Evolutionary conservation across 495 filamentous ascomycete species (phyloP), one percentile per base, ranked within the genome.

Genomic region (Astrothelium subdiscretum): DNA sequence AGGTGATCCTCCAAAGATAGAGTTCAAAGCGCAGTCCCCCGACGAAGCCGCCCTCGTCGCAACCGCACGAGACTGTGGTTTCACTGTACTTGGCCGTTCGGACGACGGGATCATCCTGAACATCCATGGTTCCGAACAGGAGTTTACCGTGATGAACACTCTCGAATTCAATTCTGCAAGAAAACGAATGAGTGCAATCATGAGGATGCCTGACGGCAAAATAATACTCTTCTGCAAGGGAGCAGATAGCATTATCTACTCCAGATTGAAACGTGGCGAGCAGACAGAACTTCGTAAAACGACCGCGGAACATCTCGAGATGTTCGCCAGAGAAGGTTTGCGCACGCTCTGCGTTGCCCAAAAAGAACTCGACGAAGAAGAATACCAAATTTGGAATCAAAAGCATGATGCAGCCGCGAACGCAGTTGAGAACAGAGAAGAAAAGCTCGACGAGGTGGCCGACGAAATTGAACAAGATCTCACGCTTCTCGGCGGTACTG

Each of bases 121-220:
- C 67, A 78, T 95, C 31, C 83, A 94, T 79, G 95, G 95, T 52
- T 80, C 89, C 68, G 89, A 97, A 63, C 80, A 79, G 61, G 84
- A 89, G 48, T 99, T 89, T 69, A 86, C 84, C 11, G 88, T 99
- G 24, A 81, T 99, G 40, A 97, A 95, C 72, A 96, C 89, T 4
- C 83, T 99, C 42, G 95, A 99, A 71, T 99, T 99, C 78, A 97
- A 97, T 74, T 97, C 94, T 2, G 87, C 89, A 8, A 81, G 95
- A 67, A 99, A 99, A 74, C 85, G 95, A 61, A 99, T 99, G 95
- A 97, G 95, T 74, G 88, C 94, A 1, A 97, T 99, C 63, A 86
- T 99, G 44, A 84, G 86, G 62, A 97, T 97, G 92, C 95, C 95
- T 3, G 85, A 97, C 69, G 91, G 91, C 40, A 86, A 82, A 64